These are phyloP conservation scores for Ganoderma lucidum DNA, from an alignment of 1,284 basidiomycete species.

Conservation along the genomic window DNA sequence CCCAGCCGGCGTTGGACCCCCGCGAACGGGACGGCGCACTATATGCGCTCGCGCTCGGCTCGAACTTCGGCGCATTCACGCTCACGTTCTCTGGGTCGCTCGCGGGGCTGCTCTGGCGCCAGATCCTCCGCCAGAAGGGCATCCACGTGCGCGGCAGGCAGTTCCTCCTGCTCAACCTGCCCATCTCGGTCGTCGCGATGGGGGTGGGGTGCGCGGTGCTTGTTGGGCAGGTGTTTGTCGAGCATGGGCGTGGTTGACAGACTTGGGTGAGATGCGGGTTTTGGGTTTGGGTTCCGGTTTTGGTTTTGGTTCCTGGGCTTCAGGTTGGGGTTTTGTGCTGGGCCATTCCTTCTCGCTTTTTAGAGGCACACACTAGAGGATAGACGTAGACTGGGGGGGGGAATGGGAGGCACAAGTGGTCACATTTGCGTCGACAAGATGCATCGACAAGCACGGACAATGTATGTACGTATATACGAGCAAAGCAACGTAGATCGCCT, in stretches of 20 bases:
- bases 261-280: background rate
- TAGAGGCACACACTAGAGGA: background rate
- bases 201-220: slow-evolving; percentile 39
- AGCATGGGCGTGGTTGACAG: slow-evolving; percentile 14
- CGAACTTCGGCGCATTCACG: slow-evolving; percentile 93
- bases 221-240: slow-evolving; percentile 33
- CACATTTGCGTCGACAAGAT: background rate
- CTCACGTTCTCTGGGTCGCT: slow-evolving; percentile 92
- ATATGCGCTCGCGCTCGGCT: slow-evolving; percentile 80
- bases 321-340: background rate
- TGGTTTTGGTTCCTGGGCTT: background rate
- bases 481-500: background rate
- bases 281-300: background rate
- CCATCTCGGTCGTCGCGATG: slow-evolving; percentile 41
- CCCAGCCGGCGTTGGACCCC: slow-evolving; percentile 30
- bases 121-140: slow-evolving; percentile 82
- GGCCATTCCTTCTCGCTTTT: background rate
- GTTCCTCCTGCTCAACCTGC: slow-evolving; percentile 81
- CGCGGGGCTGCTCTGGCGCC: slow-evolving; percentile 89
- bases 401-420: background rate
- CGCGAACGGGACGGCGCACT: slow-evolving; percentile 48
- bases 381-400: no score
- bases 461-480: background rate
- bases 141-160: slow-evolving; percentile 70
- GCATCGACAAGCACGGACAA: background rate